Base-by-base conservation (phyloP, 306 rosid species). In the Alnus glutinosa region DNA sequence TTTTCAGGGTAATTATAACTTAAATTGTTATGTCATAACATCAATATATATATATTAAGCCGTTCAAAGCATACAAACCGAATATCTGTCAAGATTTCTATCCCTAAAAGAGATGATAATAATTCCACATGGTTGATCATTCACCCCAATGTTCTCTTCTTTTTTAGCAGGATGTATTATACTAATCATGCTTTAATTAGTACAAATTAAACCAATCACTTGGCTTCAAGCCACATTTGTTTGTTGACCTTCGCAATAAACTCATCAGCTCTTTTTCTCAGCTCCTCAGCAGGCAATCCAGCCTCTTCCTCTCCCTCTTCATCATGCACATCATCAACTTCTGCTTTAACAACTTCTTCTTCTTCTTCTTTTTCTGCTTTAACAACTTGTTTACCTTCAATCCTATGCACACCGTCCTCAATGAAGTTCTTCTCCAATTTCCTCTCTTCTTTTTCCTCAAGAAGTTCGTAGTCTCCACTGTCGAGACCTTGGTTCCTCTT, bases 241-340 rank as follows among this genome's bases (percentile, higher is more conserved):
- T 64, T 85, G 67, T 85, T 88, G 39, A 88, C 79, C 85, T 79
- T 84, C 30, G 90, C 88, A 83, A 87, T 84, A 32, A 87, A 87
- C 11, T 78, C 88, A 32, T 88, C 91, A 15, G 76, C 87, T 76
- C 80, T 85, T 76, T 51, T 86, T 55, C 83, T 88, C 13, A 85
- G 78, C 72, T 88, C 91, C 44, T 85, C 85, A 48, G 77, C 70
- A 10, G 85, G 84, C 69, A 85, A 73, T 62, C 78, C 82, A 5
- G 1, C 62, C 19, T 71, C 70, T 8, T 63, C 84, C 9, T 74
- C 80, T 16, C 52, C 81, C 23, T 77, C 82, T 2, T 57, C 74
- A 12, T 78, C 66, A 7, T n/a, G 28, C 28, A 23, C 42, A 69
- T 28, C 73, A 3, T 71, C 75, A 2, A 36, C 46, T 50, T 51